A percentile compares a stretch with the other conserved stretches of the same genome.
phyloP scores from a whole-genome alignment of 306 rosid species.

The Quercus glauca region DNA sequence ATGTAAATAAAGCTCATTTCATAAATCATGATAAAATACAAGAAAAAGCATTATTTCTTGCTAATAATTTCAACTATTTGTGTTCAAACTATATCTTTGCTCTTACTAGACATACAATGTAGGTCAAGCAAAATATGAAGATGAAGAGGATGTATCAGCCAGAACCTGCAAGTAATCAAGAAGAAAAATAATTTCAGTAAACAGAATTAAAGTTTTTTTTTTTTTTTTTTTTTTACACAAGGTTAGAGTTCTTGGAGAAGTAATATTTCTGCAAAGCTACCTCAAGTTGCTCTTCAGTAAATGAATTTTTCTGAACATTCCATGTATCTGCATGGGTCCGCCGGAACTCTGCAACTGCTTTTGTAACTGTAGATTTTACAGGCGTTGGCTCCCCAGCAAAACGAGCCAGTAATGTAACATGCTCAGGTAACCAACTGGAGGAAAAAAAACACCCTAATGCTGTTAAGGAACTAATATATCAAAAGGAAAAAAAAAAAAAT shows the following conservation, averaged over 20 bases:
- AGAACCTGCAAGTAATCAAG: constrained; percentile 61
- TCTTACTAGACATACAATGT: constrained; percentile 34
- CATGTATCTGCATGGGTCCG: constrained; percentile 99
- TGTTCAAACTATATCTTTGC: constrained; percentile 31
- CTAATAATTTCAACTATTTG: constrained; percentile 30
- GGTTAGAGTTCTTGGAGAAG: neutral
- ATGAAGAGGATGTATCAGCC: constrained; percentile 94
- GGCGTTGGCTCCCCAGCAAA: constrained; percentile 92
- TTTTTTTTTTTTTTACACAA: neutral
- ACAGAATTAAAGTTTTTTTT: neutral
- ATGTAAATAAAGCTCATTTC: constrained; percentile 68
- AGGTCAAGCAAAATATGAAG: constrained; percentile 90
- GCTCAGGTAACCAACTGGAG: constrained; percentile 94
- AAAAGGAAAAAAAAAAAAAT: neutral
- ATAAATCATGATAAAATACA: constrained; percentile 35
- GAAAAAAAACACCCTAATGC: constrained; percentile 6
- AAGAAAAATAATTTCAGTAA: constrained; percentile 6
- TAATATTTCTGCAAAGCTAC: constrained; percentile 35
- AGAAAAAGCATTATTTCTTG: constrained; percentile 32
- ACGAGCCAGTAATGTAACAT: constrained; percentile 86
- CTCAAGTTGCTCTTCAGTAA: constrained; percentile 97
- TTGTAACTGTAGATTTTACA: constrained; percentile 88
- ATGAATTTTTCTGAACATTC: constrained; percentile 90
- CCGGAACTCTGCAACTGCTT: constrained; percentile 97
- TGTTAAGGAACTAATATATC: constrained; percentile 3